Conservation (phyloP, 1,139 yeast genomes). For the Blastobotrys capitulatus region DNA sequence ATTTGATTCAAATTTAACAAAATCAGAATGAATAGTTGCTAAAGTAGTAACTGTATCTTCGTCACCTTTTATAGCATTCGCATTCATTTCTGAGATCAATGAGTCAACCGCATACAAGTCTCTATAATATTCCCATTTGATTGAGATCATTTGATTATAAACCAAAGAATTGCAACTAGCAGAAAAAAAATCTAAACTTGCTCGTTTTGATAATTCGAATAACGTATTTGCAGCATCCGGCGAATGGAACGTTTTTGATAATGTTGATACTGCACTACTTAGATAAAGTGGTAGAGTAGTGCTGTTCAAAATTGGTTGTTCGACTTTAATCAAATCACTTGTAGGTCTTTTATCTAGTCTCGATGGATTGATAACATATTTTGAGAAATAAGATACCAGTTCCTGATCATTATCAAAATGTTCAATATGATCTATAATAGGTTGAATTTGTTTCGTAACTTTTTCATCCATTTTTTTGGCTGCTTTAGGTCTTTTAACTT, state of each 20-base stretch:
- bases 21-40: conserved; percentile 1
- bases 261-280: conserved; percentile 24
- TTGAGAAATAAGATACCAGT: conserved; percentile 24
- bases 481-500: neutral
- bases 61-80: conserved; percentile 40
- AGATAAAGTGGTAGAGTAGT: conserved; percentile 19
- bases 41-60: conserved; percentile 29
- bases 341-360: neutral
- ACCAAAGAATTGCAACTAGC: conserved; percentile 39
- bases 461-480: neutral
- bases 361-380: conserved; percentile 16
- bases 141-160: conserved; percentile 36
- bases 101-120: conserved; percentile 36
- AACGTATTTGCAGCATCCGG: conserved; percentile 38
- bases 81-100: conserved; percentile 38
- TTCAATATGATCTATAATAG: conserved; percentile 26
- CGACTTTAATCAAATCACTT: neutral
- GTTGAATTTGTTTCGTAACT: conserved; percentile 5
- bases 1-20: conserved; percentile 4
- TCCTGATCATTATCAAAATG: conserved; percentile 26
- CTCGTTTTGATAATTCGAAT: conserved; percentile 36
- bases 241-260: conserved; percentile 31
- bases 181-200: conserved; percentile 35
- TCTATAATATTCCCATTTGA: conserved; percentile 38
- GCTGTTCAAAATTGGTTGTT: conserved; percentile 16